Evolutionary conservation across 176 grass and related monocot species (phyloP).

Genomic region (maize (Zea mays)): Zm-B73-REFERENCE-NAM-5.0 NC_050102.1:183774501-183775000

Average conservation of each 20-base stretch:
- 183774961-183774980: conserved; percentile 70
- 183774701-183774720: background rate
- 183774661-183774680: conserved; percentile 44
- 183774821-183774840: background rate
- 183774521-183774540: background rate
- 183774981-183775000: conserved; percentile 91
- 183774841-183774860: background rate
- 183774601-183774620: conserved; percentile 17
- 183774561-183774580: background rate
- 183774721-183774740: background rate
- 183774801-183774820: background rate
- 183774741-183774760: background rate
- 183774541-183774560: background rate
- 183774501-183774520: background rate
- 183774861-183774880: background rate
- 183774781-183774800: background rate
- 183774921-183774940: conserved; percentile 65
- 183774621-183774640: conserved; percentile 67
- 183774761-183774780: background rate
- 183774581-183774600: background rate
- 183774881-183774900: background rate
- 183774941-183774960: conserved; percentile 77
- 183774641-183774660: conserved; percentile 55
- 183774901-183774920: background rate
- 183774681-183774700: too few relatives aligned